Evolutionary conservation across 768 basidiomycete genomes (phyloP), one percentile per base, ranked within the genome.

Genomic region (Tubosaeta sp.): DNA sequence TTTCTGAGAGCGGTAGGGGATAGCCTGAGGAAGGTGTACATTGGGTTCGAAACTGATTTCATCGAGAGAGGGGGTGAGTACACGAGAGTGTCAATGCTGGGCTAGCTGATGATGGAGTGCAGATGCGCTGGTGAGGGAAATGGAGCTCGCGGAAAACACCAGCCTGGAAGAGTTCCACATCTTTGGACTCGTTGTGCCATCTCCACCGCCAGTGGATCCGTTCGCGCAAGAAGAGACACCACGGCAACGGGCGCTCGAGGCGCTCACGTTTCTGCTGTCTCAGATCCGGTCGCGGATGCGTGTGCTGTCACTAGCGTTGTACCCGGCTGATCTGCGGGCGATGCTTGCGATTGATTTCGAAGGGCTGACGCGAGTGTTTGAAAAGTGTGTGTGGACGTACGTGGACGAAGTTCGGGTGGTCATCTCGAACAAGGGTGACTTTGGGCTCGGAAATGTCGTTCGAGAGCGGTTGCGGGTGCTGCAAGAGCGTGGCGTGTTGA

Each of bases 171-270:
- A 67, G 49, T 52, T 66, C 37, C 69, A 71, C 50, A 56, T 69
- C 26, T 71, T 71, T 50, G 67, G 65, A 6, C 62, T 69, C 10
- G 59, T 69, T 13, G 59, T 70, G 42, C 67, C 65, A 17, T 65
- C 68, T 27, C 67, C 65, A 38, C 62, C 68, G 6, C 64, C 50
- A 2, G 43, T 32, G 17, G 61, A 65, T 47, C 59, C 62, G 27
- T 64, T 60, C n/a, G 62, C 49, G 5, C 51, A 58, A 25, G 57
- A 54, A 6, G 44, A 51, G 19, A 31, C 31, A n/a, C 26, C 55
- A 8, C 56, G 45, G 2, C 55, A 35, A 17, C 50, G 51, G 43
- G 54, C 55, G 46, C 57, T 69, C 3, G 59, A 53, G 31, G 59
- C 59, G 10, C 58, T 69, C 12, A 69, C 67, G 5, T 46, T 26